Evolutionary conservation across 2,329 filamentous ascomycete species (phyloP).

Genomic region (Fusarium avenaceum): DNA sequence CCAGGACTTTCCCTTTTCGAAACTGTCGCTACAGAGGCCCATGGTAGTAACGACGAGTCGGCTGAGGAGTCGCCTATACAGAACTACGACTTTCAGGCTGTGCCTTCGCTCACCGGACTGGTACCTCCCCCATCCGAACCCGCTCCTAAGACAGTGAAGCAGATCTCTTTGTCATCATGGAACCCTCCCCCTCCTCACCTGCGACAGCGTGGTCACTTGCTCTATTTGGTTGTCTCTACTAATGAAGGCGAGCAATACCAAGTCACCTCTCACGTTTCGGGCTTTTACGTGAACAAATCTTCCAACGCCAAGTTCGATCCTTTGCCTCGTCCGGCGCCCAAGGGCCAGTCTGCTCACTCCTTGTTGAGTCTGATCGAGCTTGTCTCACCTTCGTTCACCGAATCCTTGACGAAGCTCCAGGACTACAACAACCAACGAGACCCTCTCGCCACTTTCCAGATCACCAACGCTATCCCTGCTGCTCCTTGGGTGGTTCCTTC

Average conservation of each 20-base stretch:
- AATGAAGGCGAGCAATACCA: constrained; percentile 96
- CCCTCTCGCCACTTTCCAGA: constrained; percentile 91
- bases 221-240: constrained; percentile 90
- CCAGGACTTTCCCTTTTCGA: constrained; percentile 91
- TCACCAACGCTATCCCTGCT: constrained; percentile 92
- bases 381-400: constrained; percentile 85
- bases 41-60: constrained; percentile 53
- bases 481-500: constrained; percentile 91
- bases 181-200: constrained; percentile 95
- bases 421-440: constrained; percentile 89
- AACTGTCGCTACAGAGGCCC: constrained; percentile 70
- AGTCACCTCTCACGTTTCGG: constrained; percentile 92
- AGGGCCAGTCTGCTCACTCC: constrained; percentile 85
- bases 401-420: constrained; percentile 82
- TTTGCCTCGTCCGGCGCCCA: constrained; percentile 81
- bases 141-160: constrained; percentile 91
- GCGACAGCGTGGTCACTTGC: constrained; percentile 89
- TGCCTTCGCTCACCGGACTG: constrained; percentile 77
- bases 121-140: constrained; percentile 75
- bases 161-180: constrained; percentile 90
- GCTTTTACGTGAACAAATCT: constrained; percentile 97
- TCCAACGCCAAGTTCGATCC: constrained; percentile 97
- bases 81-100: constrained; percentile 82
- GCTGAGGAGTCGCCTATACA: constrained; percentile 62
- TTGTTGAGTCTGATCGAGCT: constrained; percentile 82